These are phyloP conservation scores for Candida tibetensis DNA, from an alignment of 805 yeast species.

Conservation along the genomic window DNA sequence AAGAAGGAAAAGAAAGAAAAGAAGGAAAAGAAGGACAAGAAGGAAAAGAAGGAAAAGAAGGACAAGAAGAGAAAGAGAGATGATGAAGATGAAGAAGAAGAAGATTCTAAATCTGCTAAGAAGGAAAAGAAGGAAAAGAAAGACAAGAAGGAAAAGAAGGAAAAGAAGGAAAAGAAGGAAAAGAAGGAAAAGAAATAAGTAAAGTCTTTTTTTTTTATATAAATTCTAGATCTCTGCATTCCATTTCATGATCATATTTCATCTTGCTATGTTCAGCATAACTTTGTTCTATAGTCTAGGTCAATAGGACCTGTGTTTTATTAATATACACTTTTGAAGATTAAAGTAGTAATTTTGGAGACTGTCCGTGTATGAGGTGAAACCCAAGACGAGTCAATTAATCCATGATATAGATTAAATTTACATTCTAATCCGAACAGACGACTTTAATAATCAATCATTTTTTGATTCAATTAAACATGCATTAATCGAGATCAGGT, in stretches of 20 bases:
- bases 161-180: slow-evolving; percentile 38
- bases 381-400: no score
- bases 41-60: slow-evolving; percentile 21
- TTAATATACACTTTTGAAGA: slow-evolving; percentile 5
- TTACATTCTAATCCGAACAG: no score
- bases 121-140: slow-evolving; percentile 52
- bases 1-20: slow-evolving; percentile 32
- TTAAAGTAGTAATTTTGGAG: not conserved
- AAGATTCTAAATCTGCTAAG: slow-evolving; percentile 20
- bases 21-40: slow-evolving; percentile 26
- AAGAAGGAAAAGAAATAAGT: slow-evolving; percentile 28
- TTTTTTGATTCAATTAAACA: no score
- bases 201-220: not conserved
- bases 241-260: slow-evolving; percentile 4
- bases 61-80: slow-evolving; percentile 25
- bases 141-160: slow-evolving; percentile 50
- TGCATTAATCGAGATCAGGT: slow-evolving; percentile 5
- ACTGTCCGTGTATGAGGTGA: not conserved
- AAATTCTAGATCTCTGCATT: slow-evolving; percentile 2
- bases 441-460: no score
- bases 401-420: no score
- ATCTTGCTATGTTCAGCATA: slow-evolving; percentile 4
- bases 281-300: slow-evolving; percentile 8
- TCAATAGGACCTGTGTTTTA: slow-evolving; percentile 8
- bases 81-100: slow-evolving; percentile 15